These are phyloP conservation scores for Cunninghamia lanceolata DNA, from an alignment of 75 land plant genomes.

Conservation along the genomic window DNA sequence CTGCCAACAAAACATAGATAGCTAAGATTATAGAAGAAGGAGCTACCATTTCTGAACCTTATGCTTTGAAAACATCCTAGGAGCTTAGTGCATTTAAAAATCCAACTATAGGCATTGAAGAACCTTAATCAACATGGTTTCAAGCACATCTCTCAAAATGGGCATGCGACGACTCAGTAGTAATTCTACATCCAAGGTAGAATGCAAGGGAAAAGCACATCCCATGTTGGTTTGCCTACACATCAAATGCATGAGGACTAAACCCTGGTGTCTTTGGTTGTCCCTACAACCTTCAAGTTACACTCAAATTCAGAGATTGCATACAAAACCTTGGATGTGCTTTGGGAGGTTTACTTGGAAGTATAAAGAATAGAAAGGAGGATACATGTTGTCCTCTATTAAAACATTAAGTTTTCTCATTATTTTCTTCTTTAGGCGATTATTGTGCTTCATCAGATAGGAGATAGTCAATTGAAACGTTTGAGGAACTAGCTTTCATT, in stretches of 20 bases:
- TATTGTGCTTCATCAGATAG: too few species aligned
- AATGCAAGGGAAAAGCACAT: neutral
- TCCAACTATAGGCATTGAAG: constrained; percentile 64
- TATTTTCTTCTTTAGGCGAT: neutral
- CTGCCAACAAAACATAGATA: constrained; percentile 87
- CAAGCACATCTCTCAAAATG: neutral
- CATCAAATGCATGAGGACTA: too few species aligned
- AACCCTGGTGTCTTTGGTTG: too few species aligned
- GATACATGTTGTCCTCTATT: neutral
- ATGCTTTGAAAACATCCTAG: constrained; percentile 76
- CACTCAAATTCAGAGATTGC: too few species aligned
- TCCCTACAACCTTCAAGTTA: too few species aligned
- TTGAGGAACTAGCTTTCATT: too few species aligned
- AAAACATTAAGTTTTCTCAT: neutral
- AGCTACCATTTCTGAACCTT: constrained; percentile 52
- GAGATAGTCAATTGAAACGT: too few species aligned
- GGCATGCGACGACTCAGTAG: neutral
- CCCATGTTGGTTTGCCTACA: too few species aligned
- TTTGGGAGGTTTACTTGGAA: neutral
- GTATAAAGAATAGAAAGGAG: neutral
- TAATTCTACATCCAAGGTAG: neutral
- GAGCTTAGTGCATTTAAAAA: constrained; percentile 76
- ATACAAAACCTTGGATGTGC: too few species aligned
- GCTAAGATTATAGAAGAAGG: constrained; percentile 87
- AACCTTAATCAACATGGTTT: constrained; percentile 7